Percentiles rank a stretch among this genome's conserved stretches.
phyloP scores from a whole-genome alignment of 768 basidiomycete genomes.

The Termitomyces sp. region DNA sequence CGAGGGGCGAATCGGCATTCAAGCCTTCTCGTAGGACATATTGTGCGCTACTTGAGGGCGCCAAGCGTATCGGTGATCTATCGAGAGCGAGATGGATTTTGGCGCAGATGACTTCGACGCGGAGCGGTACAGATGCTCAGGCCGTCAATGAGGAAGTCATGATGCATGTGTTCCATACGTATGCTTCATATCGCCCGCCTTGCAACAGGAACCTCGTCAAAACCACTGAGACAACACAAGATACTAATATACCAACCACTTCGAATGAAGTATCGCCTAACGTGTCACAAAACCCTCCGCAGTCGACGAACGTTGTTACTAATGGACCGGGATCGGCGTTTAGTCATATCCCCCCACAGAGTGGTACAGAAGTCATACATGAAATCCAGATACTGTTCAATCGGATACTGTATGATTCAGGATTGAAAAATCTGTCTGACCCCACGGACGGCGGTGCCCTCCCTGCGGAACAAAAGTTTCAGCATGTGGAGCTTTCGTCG shows the following conservation, averaged over 20 bases:
- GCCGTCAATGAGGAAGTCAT: conserved; percentile 64
- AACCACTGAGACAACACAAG: conserved; percentile 24
- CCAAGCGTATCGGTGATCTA: conserved; percentile 83
- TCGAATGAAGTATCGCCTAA: not conserved
- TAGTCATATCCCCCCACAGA: conserved; percentile 68
- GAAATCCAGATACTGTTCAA: conserved; percentile 67
- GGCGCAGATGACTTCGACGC: conserved; percentile 66
- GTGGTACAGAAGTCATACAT: conserved; percentile 58
- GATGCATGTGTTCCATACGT: conserved; percentile 83
- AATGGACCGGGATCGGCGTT: conserved; percentile 19
- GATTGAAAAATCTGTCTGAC: conserved; percentile 3
- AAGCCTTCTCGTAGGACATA: conserved; percentile 67
- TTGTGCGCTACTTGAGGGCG: conserved; percentile 82
- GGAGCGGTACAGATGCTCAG: conserved; percentile 16
- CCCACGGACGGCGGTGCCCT: conserved; percentile 10
- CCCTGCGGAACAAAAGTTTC: conserved; percentile 38
- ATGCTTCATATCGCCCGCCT: conserved; percentile 74
- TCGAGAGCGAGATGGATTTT: conserved; percentile 84
- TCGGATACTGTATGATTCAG: conserved; percentile 46
- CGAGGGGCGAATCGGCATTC: conserved; percentile 48
- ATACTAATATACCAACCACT: not conserved
- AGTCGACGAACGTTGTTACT: not conserved
- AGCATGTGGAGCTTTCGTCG: conserved; percentile 49
- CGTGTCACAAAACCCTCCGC: conserved; percentile 1
- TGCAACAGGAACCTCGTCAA: conserved; percentile 51